These are phyloP conservation scores for Avena sativa DNA, from an alignment of 176 grass and related monocot genomes.

Conservation along the genomic window DNA sequence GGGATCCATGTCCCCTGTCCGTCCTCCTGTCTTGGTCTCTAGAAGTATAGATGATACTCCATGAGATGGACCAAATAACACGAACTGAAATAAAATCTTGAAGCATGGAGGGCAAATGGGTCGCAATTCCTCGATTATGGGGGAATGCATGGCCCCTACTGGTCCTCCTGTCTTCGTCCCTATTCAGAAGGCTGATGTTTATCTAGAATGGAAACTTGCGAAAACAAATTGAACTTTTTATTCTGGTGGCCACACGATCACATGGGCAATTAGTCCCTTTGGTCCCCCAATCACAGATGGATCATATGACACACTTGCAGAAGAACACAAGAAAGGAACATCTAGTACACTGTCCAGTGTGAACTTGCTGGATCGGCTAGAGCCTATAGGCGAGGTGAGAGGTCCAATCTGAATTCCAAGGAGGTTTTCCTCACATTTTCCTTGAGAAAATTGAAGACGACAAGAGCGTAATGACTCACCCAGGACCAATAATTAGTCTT, in stretches of 20 bases:
- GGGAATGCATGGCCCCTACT: background rate
- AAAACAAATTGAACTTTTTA: background rate
- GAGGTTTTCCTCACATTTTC: slow-evolving; percentile 50
- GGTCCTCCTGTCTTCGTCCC: background rate
- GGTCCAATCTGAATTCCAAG: slow-evolving; percentile 34
- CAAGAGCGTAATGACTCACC: background rate
- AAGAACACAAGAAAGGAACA: slow-evolving; percentile 31
- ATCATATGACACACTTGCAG: slow-evolving; percentile 14
- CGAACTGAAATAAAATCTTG: background rate
- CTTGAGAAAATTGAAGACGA: slow-evolving; percentile 11
- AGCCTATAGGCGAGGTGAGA: slow-evolving; percentile 1
- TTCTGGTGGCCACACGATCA: slow-evolving; percentile 4
- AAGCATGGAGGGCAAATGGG: background rate
- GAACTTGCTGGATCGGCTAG: background rate
- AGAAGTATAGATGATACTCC: background rate
- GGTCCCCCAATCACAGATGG: slow-evolving; percentile 28
- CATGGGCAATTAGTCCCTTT: slow-evolving; percentile 30
- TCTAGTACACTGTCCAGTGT: slow-evolving; percentile 15
- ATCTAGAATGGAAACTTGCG: background rate
- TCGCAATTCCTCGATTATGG: background rate
- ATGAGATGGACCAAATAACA: background rate
- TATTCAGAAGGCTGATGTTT: background rate
- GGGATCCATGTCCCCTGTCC: background rate
- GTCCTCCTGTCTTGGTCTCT: background rate
- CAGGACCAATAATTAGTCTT: background rate